Evolutionary conservation across 805 yeast species (phyloP), one percentile per base, ranked within the genome.

Genomic region (Groenewaldozyma salmanticensis): DNA sequence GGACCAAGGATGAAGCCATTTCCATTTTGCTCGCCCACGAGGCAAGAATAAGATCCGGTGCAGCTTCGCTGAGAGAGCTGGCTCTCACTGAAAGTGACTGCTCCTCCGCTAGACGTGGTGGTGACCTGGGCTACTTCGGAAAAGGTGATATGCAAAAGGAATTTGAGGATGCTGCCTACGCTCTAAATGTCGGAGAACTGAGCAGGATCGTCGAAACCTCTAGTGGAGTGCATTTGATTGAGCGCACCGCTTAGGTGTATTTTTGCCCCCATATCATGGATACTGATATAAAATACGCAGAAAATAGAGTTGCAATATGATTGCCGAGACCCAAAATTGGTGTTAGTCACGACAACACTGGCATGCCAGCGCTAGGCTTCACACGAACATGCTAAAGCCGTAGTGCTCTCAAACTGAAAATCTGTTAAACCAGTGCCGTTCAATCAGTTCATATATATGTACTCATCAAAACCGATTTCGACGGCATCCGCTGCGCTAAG

Each of bases 121-220:
- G 98, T 35, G 98, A 92, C 59, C 68, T 92, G 52, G 97, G 98
- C 0, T 77, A 65, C 55, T 92, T 92, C 57, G 85, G 82, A 19
- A 77, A 71, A 46, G 96, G 96, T 31, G 87, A 81, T 52, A 92
- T 92, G 98, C 97, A 92, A 61, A 95, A 95, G 27, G 65, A 81
- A 44, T 92, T 92, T 56, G 98, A 92, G 61, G 78, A 78, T 45
- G 94, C 92, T 2, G 79, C 95, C 1, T 90, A 82, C 59, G 78
- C 64, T 3, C 66, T 92, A 49, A 75, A 83, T 49, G 79, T 86
- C 17, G 95, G 95, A 17, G 92, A 88, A 57, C 60, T 82, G 35
- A 80, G 92, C 54, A 82, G 75, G 34, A 74, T 87, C 21, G 82
- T 92, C 13, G 96, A 87, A 62, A 76, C 88, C 15, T 94, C 81